phyloP scores from a whole-genome alignment of 106 monocot genomes.

The Allium sativum region DNA sequence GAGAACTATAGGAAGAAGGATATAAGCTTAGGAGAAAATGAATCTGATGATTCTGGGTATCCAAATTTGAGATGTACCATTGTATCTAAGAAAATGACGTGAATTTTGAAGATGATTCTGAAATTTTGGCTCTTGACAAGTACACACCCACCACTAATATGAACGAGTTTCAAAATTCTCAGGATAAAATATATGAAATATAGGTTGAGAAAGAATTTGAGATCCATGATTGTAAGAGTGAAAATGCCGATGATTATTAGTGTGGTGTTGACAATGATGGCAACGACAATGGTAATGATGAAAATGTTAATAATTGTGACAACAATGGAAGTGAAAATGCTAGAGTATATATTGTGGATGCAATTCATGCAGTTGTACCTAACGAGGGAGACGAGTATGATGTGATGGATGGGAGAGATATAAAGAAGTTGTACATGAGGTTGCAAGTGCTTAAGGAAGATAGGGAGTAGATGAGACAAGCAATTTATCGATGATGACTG shows the following conservation, averaged over 20 bases:
- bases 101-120: not conserved
- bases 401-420: constrained; percentile 17
- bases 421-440: constrained; percentile 46
- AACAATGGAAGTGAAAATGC: constrained; percentile 14
- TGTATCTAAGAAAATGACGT: not conserved
- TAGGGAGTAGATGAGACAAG: constrained; percentile 58
- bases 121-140: not conserved
- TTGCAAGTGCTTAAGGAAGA: constrained; percentile 51
- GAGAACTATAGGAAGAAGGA: not conserved
- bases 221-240: not conserved
- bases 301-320: not conserved
- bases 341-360: constrained; percentile 38
- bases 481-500: constrained; percentile 36
- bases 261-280: not conserved
- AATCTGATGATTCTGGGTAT: not conserved
- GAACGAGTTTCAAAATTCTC: not conserved
- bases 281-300: not conserved
- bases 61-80: not conserved
- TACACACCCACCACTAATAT: not conserved
- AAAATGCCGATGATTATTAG: not conserved
- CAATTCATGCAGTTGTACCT: constrained; percentile 17
- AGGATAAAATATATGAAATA: not conserved
- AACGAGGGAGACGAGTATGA: not conserved
- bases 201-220: not conserved
- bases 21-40: not conserved